Percentiles rank a stretch among this genome's conserved stretches.
Conservation (phyloP, 208 protist genomes). For the Leishmania arabica region DNA sequence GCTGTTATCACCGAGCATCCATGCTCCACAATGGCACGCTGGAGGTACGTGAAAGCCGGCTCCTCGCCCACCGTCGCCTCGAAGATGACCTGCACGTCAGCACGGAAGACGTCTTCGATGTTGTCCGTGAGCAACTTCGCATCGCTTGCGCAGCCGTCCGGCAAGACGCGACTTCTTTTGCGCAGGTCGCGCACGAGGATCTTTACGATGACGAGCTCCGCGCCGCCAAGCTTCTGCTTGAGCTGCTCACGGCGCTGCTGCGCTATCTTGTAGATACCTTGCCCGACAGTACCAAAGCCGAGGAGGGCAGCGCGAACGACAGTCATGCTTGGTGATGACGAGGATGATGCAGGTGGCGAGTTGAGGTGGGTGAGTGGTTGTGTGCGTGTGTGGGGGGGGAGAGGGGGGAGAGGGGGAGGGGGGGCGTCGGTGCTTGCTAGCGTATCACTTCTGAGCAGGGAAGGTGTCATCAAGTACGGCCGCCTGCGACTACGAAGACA, state of each 20-base stretch:
- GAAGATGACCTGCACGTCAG: constrained; percentile 34
- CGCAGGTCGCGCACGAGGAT: constrained; percentile 31
- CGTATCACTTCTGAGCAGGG: neutral
- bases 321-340: constrained; percentile 4
- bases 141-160: constrained; percentile 18
- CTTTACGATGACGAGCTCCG: constrained; percentile 33
- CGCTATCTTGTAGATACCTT: constrained; percentile 39
- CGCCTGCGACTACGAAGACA: neutral
- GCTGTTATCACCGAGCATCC: constrained; percentile 39
- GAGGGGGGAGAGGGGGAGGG: no score
- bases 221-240: constrained; percentile 26
- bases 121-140: constrained; percentile 32
- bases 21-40: constrained; percentile 28
- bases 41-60: constrained; percentile 35
- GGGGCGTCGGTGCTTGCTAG: neutral
- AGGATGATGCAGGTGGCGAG: neutral
- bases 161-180: constrained; percentile 15
- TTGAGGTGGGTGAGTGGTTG: neutral
- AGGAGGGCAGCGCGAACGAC: constrained; percentile 35
- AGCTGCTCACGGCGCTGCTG: constrained; percentile 35
- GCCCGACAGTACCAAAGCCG: constrained; percentile 45
- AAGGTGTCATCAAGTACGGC: neutral
- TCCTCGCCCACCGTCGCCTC: constrained; percentile 40
- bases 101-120: constrained; percentile 25
- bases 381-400: neutral